Percentiles rank a stretch among this genome's conserved stretches.
These are phyloP conservation scores for Solanum clarkiae DNA, from an alignment of 257 asterid genomes.

Conservation along the genomic window DNA sequence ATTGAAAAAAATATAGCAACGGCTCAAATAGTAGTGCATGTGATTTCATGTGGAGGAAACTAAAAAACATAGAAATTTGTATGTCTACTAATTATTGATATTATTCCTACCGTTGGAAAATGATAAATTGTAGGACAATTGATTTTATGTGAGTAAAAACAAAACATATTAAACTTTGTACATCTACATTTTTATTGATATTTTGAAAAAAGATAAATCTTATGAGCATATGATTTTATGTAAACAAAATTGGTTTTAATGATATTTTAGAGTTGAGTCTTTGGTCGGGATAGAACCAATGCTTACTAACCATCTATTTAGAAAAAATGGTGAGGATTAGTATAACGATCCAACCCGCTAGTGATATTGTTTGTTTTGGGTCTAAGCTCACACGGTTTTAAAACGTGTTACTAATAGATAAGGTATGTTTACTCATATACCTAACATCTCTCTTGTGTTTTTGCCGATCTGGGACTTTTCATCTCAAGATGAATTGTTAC, in stretches of 20 bases:
- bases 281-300: too few species aligned
- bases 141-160: neutral
- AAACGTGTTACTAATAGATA: too few species aligned
- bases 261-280: neutral
- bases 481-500: too few species aligned
- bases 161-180: neutral
- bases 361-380: too few species aligned
- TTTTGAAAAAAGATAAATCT: neutral
- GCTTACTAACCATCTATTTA: too few species aligned
- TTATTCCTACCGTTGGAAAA: neutral
- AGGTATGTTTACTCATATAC: too few species aligned
- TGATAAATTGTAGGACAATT: neutral
- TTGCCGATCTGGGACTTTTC: too few species aligned
- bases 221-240: neutral
- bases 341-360: too few species aligned
- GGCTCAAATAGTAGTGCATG: neutral
- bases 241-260: too few species aligned
- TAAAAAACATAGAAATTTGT: neutral
- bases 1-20: neutral
- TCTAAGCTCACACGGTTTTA: too few species aligned
- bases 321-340: too few species aligned
- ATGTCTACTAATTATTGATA: neutral
- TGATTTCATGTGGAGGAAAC: neutral
- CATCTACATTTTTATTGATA: neutral
- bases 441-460: too few species aligned